Percentiles rank a stretch among this genome's conserved stretches.
These are phyloP conservation scores for Prunus mira DNA, from an alignment of 306 rosid species.

Conservation along the genomic window DNA sequence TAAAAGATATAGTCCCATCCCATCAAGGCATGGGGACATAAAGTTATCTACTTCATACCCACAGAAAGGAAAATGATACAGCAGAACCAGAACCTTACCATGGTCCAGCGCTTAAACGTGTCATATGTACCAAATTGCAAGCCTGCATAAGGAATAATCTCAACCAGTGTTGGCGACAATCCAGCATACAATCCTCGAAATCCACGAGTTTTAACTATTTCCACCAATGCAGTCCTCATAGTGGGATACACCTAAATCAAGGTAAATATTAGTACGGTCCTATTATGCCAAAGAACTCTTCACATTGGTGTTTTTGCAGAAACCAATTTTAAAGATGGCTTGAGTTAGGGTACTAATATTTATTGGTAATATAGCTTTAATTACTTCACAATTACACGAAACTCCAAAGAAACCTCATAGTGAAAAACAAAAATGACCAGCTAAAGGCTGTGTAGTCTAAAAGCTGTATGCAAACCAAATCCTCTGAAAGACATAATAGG, in stretches of 20 bases:
- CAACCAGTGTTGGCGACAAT: slow-evolving; percentile 86
- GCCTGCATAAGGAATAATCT: slow-evolving; percentile 96
- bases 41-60: neutral
- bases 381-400: neutral
- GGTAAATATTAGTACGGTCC: slow-evolving; percentile 14
- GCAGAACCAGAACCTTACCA: slow-evolving; percentile 48
- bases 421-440: neutral
- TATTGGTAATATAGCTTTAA: neutral
- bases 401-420: neutral
- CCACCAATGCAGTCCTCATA: slow-evolving; percentile 84
- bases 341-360: neutral
- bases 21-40: neutral
- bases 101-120: slow-evolving; percentile 89
- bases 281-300: slow-evolving; percentile 2
- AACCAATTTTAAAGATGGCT: neutral
- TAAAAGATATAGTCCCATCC: neutral
- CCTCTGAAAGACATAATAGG: neutral
- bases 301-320: slow-evolving; percentile 13
- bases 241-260: slow-evolving; percentile 71
- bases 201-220: slow-evolving; percentile 63
- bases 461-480: neutral
- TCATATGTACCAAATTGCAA: slow-evolving; percentile 92
- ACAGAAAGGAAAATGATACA: neutral
- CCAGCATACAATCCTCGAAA: slow-evolving; percentile 84
- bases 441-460: neutral